Base-by-base conservation (phyloP, 306 rosid genomes). In the Myrica gale region DNA sequence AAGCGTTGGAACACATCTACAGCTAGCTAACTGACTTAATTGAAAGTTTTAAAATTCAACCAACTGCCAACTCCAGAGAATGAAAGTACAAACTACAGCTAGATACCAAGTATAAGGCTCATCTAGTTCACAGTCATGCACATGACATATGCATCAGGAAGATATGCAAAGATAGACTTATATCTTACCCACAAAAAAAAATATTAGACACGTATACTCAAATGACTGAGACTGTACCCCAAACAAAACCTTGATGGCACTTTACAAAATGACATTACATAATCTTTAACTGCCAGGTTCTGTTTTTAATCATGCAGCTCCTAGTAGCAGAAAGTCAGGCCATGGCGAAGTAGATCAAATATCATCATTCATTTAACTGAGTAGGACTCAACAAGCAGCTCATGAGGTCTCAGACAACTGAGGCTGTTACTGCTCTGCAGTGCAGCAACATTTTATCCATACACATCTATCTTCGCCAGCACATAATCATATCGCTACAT, bases 291-390 rank as follows among this genome's bases (percentile, higher is more conserved):
- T 41, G 16, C 15, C 39, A 67, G 70, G 51, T 69, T 66, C 78
- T 32, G 20, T 32, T 65, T 19, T 56, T 65, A 60, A 72, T 17
- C 58, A 51, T 70, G 79, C 69, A 39, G 78, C 75, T 57, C 61
- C 72, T 67, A 43, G 26, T 57, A 52, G 23, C 23, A 20, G 78
- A n/a, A 32, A n/a, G 5, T 50, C 17, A 2, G 47, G 51, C 32
- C 21, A 26, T 32, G 13, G 13, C 47, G 32, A 71, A 45, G 52
- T 55, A 63, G 26, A 66, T 65, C 52, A 4, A 37, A 37, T 16
- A 47, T 11, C 17, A 44, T 42, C 44, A 23, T 42, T 50, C 13
- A 68, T 2, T 13, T 15, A 20, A 19, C 69, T 26, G 39, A 52
- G n/a, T 15, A 81, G 13, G 20, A 45, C 39, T 23, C 77, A 61